Evolutionary conservation across 495 filamentous ascomycete genomes (phyloP).

Genomic region (Xylona heveae): DNA sequence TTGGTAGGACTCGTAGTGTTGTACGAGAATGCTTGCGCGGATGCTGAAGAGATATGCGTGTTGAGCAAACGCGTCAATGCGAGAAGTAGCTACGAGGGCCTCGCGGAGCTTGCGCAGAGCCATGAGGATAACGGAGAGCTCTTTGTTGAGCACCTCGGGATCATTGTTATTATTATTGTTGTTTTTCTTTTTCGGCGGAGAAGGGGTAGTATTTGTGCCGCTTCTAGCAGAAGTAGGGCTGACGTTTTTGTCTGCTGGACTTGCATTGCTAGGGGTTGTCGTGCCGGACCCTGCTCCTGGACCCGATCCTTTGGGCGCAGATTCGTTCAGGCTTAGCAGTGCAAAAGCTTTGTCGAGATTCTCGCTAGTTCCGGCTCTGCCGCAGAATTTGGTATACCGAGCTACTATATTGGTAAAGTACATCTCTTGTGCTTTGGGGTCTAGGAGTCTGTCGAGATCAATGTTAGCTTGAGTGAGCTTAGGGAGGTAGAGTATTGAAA

Average conservation of each 20-base stretch:
- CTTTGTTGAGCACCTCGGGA: no score
- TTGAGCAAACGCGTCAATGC: slow-evolving; percentile 31
- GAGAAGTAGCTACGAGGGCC: slow-evolving; percentile 52
- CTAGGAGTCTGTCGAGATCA: slow-evolving; percentile 36
- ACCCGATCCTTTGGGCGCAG: no score
- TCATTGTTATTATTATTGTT: no score
- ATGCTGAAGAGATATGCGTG: slow-evolving; percentile 46
- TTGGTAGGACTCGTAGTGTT: slow-evolving; percentile 70
- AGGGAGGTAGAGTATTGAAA: neutral
- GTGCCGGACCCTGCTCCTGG: no score
- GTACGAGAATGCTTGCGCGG: slow-evolving; percentile 55
- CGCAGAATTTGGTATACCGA: slow-evolving; percentile 76
- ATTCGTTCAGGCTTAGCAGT: no score
- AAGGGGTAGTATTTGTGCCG: no score
- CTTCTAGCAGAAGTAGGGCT: no score
- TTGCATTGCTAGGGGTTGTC: no score
- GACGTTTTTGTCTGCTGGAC: no score
- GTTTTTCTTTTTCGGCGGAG: no score
- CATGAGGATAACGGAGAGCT: slow-evolving; percentile 37
- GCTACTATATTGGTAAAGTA: slow-evolving; percentile 75
- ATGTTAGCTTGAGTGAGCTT: neutral
- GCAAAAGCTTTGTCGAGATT: slow-evolving; percentile 55
- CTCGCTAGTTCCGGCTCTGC: slow-evolving; percentile 36
- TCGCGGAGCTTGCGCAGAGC: slow-evolving; percentile 87
- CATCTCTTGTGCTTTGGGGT: slow-evolving; percentile 49